Evolutionary conservation across 139 green algal species (phyloP).

Genomic region (Chlamydomonas sp.): DNA sequence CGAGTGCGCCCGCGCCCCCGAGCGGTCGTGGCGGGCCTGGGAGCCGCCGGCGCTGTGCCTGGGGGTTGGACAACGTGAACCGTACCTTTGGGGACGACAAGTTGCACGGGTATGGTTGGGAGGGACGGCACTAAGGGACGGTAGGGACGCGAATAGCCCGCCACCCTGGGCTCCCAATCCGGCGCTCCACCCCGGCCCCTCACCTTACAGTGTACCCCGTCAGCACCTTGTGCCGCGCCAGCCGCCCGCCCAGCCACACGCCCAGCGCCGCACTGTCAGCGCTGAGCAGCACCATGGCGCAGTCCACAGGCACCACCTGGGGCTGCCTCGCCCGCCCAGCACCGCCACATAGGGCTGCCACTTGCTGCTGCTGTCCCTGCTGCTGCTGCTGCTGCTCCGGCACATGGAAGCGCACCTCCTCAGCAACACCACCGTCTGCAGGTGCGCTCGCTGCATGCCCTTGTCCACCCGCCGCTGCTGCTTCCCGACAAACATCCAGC

Average conservation of each 20-base stretch:
- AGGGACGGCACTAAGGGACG: too few relatives aligned
- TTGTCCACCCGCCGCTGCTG: too few relatives aligned
- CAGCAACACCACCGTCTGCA: too few relatives aligned
- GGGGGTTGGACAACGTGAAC: not conserved
- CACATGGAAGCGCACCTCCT: too few relatives aligned
- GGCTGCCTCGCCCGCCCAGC: not conserved
- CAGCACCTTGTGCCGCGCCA: constrained; percentile 30
- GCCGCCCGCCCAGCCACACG: constrained; percentile 8
- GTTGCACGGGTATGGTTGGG: not conserved
- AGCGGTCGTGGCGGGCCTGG: constrained; percentile 19
- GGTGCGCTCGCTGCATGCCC: too few relatives aligned
- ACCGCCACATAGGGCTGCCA: too few relatives aligned
- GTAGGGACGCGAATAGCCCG: not conserved
- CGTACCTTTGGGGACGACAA: too few relatives aligned
- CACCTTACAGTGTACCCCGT: constrained; percentile 33
- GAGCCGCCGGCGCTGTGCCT: constrained; percentile 35
- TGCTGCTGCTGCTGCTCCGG: not conserved
- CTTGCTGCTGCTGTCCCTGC: not conserved
- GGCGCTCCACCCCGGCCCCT: not conserved
- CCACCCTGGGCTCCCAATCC: not conserved
- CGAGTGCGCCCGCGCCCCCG: not conserved
- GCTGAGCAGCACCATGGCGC: constrained; percentile 11
- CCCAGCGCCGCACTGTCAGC: constrained; percentile 8
- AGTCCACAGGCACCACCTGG: not conserved
- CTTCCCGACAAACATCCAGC: too few relatives aligned